Evolutionary conservation across 768 basidiomycete genomes (phyloP).

Genomic region (Candolleomyces eurysporus): DNA sequence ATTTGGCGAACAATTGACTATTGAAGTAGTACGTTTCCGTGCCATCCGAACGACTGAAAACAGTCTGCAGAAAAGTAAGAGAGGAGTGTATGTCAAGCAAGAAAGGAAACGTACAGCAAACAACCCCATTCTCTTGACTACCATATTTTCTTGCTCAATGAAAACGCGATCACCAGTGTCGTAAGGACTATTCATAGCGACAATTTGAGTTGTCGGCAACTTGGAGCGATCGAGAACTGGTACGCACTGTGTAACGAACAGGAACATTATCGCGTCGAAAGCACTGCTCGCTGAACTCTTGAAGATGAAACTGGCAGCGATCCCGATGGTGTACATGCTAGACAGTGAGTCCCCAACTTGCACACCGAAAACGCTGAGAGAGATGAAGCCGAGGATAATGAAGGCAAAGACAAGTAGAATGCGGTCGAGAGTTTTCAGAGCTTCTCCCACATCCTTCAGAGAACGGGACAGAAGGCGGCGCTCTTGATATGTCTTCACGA

Average conservation of each 20-base stretch:
- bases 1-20: slow-evolving; percentile 70
- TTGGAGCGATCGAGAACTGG: background rate
- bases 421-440: slow-evolving; percentile 61
- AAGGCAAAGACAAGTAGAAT: slow-evolving; percentile 64
- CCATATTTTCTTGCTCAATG: slow-evolving; percentile 55
- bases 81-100: background rate
- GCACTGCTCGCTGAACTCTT: slow-evolving; percentile 68
- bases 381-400: slow-evolving; percentile 69
- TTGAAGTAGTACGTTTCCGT: slow-evolving; percentile 83
- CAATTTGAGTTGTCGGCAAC: background rate
- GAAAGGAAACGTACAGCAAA: slow-evolving; percentile 52
- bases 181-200: slow-evolving; percentile 51
- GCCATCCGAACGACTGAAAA: slow-evolving; percentile 70
- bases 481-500: slow-evolving; percentile 76
- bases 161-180: slow-evolving; percentile 77
- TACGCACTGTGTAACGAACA: slow-evolving; percentile 79
- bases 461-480: slow-evolving; percentile 72
- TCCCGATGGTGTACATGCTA: slow-evolving; percentile 68
- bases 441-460: slow-evolving; percentile 72
- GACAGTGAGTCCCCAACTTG: slow-evolving; percentile 63
- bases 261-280: slow-evolving; percentile 80
- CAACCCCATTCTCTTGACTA: slow-evolving; percentile 79
- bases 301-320: slow-evolving; percentile 81
- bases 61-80: slow-evolving; percentile 39
- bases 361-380: slow-evolving; percentile 70